Evolutionary conservation across 495 filamentous ascomycete genomes (phyloP).

Genomic region (Filosporella fistucella): DNA sequence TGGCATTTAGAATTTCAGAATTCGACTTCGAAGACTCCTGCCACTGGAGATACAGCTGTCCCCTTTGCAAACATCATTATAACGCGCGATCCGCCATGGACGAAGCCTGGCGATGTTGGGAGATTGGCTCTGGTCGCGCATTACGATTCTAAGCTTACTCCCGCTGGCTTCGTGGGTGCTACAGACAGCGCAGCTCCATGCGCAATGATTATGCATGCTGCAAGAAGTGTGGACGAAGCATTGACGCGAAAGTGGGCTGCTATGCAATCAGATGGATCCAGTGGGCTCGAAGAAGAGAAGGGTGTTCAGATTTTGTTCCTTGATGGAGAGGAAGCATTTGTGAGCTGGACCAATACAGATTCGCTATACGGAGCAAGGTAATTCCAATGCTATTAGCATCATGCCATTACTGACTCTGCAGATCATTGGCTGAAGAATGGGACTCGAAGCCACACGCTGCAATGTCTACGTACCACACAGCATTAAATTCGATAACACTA

Average conservation of each 20-base stretch:
- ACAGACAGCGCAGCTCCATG: conserved; percentile 92
- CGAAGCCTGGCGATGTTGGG: conserved; percentile 64
- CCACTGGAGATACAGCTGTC: conserved; percentile 59
- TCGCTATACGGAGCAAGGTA: conserved; percentile 83
- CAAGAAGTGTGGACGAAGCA: conserved; percentile 71
- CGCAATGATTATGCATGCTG: conserved; percentile 85
- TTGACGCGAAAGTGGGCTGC: conserved; percentile 75
- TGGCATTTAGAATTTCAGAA: conserved; percentile 86
- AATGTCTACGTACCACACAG: conserved; percentile 66
- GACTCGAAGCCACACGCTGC: conserved; percentile 60
- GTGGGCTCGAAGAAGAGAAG: conserved; percentile 59
- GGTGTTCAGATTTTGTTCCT: conserved; percentile 88
- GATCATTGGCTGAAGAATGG: conserved; percentile 71
- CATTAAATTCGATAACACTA: conserved; percentile 72
- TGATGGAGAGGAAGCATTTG: conserved; percentile 93
- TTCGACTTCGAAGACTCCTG: conserved; percentile 75
- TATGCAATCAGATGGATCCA: conserved; percentile 55
- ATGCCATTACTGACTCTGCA: conserved; percentile 18
- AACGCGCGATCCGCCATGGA: conserved; percentile 86
- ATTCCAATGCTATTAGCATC: neutral
- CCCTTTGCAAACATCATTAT: conserved; percentile 86
- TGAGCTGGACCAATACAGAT: conserved; percentile 70
- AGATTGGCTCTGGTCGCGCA: conserved; percentile 86
- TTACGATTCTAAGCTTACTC: conserved; percentile 82
- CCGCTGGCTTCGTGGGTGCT: conserved; percentile 88